A percentile compares a stretch with the other conserved stretches of the same genome.
Evolutionary conservation across 1,284 basidiomycete genomes (phyloP).

Genomic region (Trichosporon sp.): DNA sequence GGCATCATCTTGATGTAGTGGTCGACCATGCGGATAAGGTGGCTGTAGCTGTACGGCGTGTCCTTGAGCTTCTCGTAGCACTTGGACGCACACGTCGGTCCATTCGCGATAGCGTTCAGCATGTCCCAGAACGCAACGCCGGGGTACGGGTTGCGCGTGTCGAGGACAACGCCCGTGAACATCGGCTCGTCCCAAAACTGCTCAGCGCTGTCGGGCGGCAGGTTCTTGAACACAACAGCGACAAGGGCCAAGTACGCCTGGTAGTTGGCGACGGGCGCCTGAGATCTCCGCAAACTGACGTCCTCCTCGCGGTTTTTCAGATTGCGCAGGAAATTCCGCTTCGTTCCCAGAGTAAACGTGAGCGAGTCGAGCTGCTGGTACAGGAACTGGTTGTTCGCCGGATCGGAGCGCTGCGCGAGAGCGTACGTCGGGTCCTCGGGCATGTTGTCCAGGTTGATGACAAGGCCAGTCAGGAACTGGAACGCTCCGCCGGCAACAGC

Average conservation of each 20-base stretch:
- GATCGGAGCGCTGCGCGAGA: constrained; percentile 65
- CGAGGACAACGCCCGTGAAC: constrained; percentile 84
- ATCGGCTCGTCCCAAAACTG: constrained; percentile 78
- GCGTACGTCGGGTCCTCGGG: constrained; percentile 64
- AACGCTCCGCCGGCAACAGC: constrained; percentile 82
- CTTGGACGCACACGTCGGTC: constrained; percentile 70
- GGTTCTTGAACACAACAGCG: constrained; percentile 72
- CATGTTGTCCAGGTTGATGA: constrained; percentile 43
- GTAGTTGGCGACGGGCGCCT: constrained; percentile 65
- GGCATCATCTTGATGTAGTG: constrained; percentile 51
- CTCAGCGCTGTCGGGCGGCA: constrained; percentile 73
- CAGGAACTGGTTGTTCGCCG: constrained; percentile 58
- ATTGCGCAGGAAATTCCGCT: constrained; percentile 83
- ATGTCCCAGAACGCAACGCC: constrained; percentile 82
- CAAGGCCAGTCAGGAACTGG: constrained; percentile 65
- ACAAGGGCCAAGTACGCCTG: constrained; percentile 81
- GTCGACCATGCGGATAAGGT: constrained; percentile 48
- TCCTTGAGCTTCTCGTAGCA: constrained; percentile 50
- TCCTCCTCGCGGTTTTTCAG: constrained; percentile 92
- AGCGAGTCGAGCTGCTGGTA: constrained; percentile 71
- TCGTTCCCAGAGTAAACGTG: constrained; percentile 72
- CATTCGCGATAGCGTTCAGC: constrained; percentile 80
- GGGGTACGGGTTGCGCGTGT: constrained; percentile 71
- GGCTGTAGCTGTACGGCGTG: constrained; percentile 42
- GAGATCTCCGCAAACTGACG: constrained; percentile 59